Percentiles rank a stretch among this genome's conserved stretches.
These are phyloP conservation scores for Pythium phragmiticola DNA, from an alignment of 352 stramenopile species.

Conservation along the genomic window DNA sequence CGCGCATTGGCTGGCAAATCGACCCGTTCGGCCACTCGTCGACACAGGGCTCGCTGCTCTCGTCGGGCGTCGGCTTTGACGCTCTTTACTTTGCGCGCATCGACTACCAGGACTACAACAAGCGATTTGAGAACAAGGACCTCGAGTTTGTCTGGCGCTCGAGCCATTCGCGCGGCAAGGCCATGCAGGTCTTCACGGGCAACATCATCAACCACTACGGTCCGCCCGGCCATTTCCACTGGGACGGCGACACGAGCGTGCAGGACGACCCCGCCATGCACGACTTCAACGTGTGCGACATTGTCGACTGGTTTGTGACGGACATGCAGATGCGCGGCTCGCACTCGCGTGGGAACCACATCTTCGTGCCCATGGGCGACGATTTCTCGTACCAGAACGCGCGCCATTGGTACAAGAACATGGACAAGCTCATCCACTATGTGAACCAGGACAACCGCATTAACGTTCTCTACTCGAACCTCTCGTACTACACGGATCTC, in stretches of 20 bases:
- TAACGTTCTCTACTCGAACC: conserved; percentile 96
- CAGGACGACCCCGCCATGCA: conserved; percentile 86
- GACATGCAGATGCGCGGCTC: conserved; percentile 62
- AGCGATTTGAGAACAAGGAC: conserved; percentile 83
- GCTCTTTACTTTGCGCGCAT: conserved; percentile 97
- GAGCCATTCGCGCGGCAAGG: conserved; percentile 81
- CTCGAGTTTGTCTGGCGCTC: conserved; percentile 96
- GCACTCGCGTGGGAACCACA: conserved; percentile 75
- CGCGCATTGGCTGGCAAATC: conserved; percentile 97
- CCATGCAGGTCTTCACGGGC: conserved; percentile 84
- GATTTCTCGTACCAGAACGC: conserved; percentile 95
- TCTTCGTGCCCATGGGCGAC: conserved; percentile 91
- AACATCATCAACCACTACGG: conserved; percentile 87
- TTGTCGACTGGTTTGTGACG: conserved; percentile 88
- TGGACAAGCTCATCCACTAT: conserved; percentile 96
- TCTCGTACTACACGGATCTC: conserved; percentile 94
- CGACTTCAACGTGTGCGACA: conserved; percentile 86
- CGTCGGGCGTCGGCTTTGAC: conserved; percentile 92
- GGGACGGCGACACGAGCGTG: conserved; percentile 69
- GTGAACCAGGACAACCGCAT: conserved; percentile 90
- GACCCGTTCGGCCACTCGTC: conserved; percentile 95
- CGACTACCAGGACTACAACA: conserved; percentile 95
- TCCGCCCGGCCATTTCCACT: conserved; percentile 74
- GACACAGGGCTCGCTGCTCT: conserved; percentile 92
- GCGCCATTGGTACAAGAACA: conserved; percentile 91